Evolutionary conservation across 306 rosid genomes (phyloP).

Genomic region (Medicago truncatula): MtrunA17r5.0-ANR NC_053042.1:47203501-47204000

Average conservation of each 20-base stretch:
- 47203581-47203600: background rate
- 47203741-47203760: background rate
- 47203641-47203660: conserved; percentile 88
- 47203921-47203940: background rate
- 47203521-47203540: background rate
- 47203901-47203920: conserved; percentile 23
- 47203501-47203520: no score
- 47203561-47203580: no score
- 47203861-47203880: conserved; percentile 89
- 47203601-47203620: conserved; percentile 24
- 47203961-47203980: background rate
- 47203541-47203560: no score
- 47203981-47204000: background rate
- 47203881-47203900: conserved; percentile 93
- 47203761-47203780: conserved; percentile 42
- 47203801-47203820: conserved; percentile 94
- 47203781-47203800: conserved; percentile 81
- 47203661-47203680: conserved; percentile 95
- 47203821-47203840: conserved; percentile 96
- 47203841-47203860: conserved; percentile 94
- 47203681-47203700: conserved; percentile 92
- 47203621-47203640: conserved; percentile 41
- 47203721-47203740: conserved; percentile 2
- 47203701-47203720: conserved; percentile 65
- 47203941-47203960: background rate